Percentiles rank a stretch among this genome's conserved stretches.
phyloP scores from a whole-genome alignment of 352 stramenopile genomes.

The Elongisporangium senticosum region DNA sequence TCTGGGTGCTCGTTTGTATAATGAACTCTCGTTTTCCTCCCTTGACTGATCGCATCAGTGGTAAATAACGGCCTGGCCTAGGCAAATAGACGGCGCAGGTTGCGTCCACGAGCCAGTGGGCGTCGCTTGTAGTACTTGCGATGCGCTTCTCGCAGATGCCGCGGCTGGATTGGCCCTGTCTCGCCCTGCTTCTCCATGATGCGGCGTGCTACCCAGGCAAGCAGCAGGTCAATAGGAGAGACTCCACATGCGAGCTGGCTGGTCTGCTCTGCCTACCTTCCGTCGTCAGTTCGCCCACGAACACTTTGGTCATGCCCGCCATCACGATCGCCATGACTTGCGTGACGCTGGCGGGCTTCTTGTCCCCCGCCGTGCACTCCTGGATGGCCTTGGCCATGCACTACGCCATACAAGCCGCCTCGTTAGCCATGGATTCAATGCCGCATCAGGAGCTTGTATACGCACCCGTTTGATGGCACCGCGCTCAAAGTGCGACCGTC shows the following conservation, averaged over 20 bases:
- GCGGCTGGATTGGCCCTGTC: constrained; percentile 66
- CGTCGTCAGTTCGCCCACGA: constrained; percentile 71
- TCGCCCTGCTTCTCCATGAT: constrained; percentile 82
- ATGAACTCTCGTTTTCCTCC: neutral
- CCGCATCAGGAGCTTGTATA: neutral
- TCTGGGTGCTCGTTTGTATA: neutral
- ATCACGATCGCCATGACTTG: constrained; percentile 88
- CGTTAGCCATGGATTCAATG: neutral
- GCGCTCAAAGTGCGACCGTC: constrained; percentile 79
- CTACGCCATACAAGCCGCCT: constrained; percentile 15
- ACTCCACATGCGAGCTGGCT: neutral
- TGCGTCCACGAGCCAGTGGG: constrained; percentile 52
- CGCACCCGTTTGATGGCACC: constrained; percentile 70
- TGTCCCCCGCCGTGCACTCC: constrained; percentile 49
- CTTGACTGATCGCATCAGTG: neutral
- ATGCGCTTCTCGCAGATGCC: constrained; percentile 70
- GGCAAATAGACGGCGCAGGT: constrained; percentile 46
- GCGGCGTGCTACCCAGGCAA: constrained; percentile 37
- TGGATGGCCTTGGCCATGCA: constrained; percentile 78
- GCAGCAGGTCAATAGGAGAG: neutral
- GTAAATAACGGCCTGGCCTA: constrained; percentile 8
- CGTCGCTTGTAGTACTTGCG: constrained; percentile 82
- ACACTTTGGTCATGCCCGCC: constrained; percentile 83
- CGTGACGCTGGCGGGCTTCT: constrained; percentile 49
- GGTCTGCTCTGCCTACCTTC: constrained; percentile 37